Conservation (phyloP, 495 filamentous ascomycete genomes). For the Trichoderma parareesei region DNA sequence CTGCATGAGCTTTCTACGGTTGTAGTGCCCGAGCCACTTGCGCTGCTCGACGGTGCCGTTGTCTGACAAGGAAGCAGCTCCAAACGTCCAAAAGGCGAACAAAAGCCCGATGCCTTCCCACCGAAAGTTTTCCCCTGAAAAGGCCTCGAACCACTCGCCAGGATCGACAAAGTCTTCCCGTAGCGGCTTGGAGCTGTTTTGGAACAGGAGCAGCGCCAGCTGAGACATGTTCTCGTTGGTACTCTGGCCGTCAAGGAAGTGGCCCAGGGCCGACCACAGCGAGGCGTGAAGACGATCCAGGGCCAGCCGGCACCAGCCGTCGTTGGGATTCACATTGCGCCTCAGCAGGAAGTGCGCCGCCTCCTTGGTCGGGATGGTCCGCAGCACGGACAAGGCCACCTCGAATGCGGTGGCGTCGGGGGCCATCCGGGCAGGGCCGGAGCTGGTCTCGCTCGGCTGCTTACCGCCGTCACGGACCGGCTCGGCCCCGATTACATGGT, state of each 20-base stretch:
- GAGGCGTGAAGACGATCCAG: background rate
- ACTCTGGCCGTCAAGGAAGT: background rate
- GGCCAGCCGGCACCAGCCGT: background rate
- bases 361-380: background rate
- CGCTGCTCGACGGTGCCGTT: background rate
- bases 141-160: background rate
- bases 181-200: background rate
- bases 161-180: background rate
- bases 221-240: background rate
- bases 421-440: background rate
- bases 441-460: background rate
- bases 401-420: background rate
- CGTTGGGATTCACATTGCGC: background rate
- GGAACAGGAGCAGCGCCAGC: background rate
- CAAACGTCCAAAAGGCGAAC: background rate
- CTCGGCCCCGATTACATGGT: background rate
- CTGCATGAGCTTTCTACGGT: background rate
- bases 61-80: background rate
- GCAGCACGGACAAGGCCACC: background rate
- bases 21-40: background rate
- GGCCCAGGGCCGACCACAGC: background rate
- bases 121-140: background rate
- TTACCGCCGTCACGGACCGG: background rate
- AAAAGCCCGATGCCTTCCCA: background rate
- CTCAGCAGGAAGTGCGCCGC: background rate